Percentiles rank a stretch among this genome's conserved stretches.
Evolutionary conservation across 306 rosid species (phyloP).

Genomic region (Adenanthera pavonina): DNA sequence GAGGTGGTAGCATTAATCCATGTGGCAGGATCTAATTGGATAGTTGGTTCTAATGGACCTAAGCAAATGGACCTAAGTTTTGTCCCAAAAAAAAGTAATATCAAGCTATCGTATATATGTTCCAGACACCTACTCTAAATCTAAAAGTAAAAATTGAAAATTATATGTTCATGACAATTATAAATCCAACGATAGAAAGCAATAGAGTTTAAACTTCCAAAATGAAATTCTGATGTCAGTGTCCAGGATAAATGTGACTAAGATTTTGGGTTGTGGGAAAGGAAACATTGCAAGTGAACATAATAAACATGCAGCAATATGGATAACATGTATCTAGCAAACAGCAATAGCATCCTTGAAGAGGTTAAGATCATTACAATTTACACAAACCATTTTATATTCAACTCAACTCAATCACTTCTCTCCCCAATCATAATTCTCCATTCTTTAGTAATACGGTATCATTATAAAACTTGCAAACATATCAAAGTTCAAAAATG

Average conservation of each 20-base stretch:
- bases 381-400: neutral
- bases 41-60: too few relatives aligned
- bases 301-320: neutral
- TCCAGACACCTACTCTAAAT: slow-evolving; percentile 12
- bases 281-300: neutral
- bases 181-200: neutral
- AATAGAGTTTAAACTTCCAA: neutral
- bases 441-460: neutral
- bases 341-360: neutral
- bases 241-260: neutral
- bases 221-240: neutral
- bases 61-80: too few relatives aligned
- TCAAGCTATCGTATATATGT: neutral
- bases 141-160: neutral
- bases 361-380: neutral
- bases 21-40: too few relatives aligned
- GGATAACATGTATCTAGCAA: neutral
- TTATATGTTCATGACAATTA: neutral
- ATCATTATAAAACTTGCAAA: neutral
- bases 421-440: neutral
- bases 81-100: slow-evolving; percentile 3
- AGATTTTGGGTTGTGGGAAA: neutral
- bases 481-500: neutral
- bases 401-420: neutral
- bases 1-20: too few relatives aligned